Percentiles rank a stretch among this genome's conserved stretches.
These are phyloP conservation scores for Moelleriella libera DNA, from an alignment of 2,329 filamentous ascomycete genomes.

Conservation along the genomic window DNA sequence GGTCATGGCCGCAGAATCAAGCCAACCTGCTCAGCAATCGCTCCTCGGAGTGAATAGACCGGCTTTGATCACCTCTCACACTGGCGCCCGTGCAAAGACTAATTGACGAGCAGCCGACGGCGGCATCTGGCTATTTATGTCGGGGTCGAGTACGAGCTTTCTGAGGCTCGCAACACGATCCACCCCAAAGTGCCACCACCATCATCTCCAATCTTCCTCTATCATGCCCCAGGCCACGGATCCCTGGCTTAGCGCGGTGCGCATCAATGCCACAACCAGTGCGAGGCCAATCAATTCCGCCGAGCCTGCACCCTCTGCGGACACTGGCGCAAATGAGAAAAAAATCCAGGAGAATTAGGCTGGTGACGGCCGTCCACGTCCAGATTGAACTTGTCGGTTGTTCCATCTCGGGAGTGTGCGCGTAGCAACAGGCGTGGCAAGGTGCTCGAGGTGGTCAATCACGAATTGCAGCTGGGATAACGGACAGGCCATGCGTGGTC, in stretches of 20 bases:
- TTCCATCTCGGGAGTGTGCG: no score
- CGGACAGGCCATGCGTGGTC: no score
- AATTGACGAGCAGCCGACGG: not conserved
- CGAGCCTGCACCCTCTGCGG: constrained; percentile 3
- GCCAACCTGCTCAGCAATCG: no score
- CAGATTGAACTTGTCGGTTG: no score
- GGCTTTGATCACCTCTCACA: no score
- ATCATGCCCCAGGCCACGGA: not conserved
- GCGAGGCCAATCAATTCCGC: constrained; percentile 13
- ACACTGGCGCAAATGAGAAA: not conserved
- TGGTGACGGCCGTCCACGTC: not conserved
- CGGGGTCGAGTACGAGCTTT: not conserved
- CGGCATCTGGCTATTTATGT: not conserved
- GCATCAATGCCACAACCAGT: constrained; percentile 14
- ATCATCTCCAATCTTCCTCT: not conserved
- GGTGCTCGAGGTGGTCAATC: no score
- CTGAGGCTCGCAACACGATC: not conserved
- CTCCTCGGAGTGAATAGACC: no score
- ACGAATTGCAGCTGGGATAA: no score
- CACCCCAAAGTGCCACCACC: not conserved
- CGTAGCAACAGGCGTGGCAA: no score
- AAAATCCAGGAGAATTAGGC: not conserved
- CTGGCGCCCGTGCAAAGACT: not conserved
- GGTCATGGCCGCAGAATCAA: no score
- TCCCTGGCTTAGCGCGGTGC: constrained; percentile 11